Conservation (phyloP, 2,329 filamentous ascomycete genomes). For the Cryphonectria carpinicola region DNA sequence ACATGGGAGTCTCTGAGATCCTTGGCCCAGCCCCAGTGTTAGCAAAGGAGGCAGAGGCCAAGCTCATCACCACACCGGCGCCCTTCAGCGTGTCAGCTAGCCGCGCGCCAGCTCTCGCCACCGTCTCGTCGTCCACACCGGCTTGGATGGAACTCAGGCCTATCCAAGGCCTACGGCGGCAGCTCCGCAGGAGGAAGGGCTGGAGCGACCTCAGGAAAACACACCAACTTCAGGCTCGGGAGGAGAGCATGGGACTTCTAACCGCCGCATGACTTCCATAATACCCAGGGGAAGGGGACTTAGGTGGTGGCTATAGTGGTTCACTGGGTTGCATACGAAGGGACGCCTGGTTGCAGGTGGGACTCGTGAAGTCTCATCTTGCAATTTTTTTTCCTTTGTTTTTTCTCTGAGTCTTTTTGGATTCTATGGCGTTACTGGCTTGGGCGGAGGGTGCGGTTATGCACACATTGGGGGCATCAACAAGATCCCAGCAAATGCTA, state of each 20-base stretch:
- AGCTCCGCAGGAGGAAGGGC: constrained; percentile 19
- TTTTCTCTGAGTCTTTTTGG: background rate
- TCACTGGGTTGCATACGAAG: background rate
- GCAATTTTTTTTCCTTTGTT: background rate
- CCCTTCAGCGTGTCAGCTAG: constrained; percentile 15
- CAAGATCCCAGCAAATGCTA: background rate
- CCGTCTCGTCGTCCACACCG: background rate
- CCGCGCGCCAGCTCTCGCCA: background rate
- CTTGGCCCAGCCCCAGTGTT: constrained; percentile 14
- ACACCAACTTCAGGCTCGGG: constrained; percentile 5
- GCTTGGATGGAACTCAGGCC: constrained; percentile 11
- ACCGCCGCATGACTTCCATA: constrained; percentile 1
- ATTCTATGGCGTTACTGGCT: background rate
- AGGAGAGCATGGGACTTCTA: constrained; percentile 12
- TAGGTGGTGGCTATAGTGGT: background rate
- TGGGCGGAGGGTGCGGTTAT: background rate
- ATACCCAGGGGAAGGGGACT: background rate
- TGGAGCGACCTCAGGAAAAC: constrained; percentile 12
- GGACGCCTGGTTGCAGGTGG: background rate
- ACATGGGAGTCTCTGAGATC: constrained; percentile 18
- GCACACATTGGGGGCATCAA: background rate
- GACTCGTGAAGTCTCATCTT: background rate
- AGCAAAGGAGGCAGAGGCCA: constrained; percentile 5
- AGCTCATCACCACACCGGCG: constrained; percentile 15
- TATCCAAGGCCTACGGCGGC: constrained; percentile 12